Conservation (phyloP, 2,329 filamentous ascomycete species). For the Simplicillium aogashimaense region DNA sequence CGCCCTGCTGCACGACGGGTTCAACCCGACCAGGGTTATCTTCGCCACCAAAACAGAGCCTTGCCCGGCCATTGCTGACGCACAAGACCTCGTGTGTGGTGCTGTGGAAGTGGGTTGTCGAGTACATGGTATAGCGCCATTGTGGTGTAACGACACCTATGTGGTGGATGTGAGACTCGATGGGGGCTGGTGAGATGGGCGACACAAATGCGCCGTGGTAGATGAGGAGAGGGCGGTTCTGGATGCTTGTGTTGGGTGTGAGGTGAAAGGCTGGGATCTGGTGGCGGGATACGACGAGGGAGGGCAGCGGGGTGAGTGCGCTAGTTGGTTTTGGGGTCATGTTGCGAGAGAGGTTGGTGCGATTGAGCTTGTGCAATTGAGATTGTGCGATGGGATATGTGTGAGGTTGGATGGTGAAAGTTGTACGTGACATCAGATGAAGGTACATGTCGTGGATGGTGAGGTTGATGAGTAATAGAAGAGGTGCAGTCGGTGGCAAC, state of each 20-base stretch:
- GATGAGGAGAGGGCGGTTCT: constrained; percentile 53
- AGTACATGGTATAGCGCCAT: constrained; percentile 63
- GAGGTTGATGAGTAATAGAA: too few species aligned
- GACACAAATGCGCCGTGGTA: constrained; percentile 50
- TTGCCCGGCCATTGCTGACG: constrained; percentile 46
- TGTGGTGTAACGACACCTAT: constrained; percentile 49
- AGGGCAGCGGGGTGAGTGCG: constrained; percentile 26
- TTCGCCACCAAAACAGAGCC: constrained; percentile 57
- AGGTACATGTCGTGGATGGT: too few species aligned
- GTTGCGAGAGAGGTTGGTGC: not conserved
- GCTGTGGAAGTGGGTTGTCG: constrained; percentile 55
- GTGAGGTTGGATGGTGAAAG: too few species aligned
- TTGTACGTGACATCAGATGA: too few species aligned
- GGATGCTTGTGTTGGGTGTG: constrained; percentile 56
- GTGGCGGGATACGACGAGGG: constrained; percentile 46
- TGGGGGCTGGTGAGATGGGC: constrained; percentile 30
- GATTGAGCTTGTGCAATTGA: too few species aligned
- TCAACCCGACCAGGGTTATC: constrained; percentile 48
- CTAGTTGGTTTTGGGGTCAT: constrained; percentile 1
- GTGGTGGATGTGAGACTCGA: constrained; percentile 44
- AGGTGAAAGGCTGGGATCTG: constrained; percentile 46
- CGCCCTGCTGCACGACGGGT: constrained; percentile 42
- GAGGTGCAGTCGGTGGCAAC: too few species aligned
- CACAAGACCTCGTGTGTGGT: constrained; percentile 58
- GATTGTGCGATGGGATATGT: too few species aligned